phyloP scores from a whole-genome alignment of 495 filamentous ascomycete species.

The Aspergillus bertholletiae region DNA sequence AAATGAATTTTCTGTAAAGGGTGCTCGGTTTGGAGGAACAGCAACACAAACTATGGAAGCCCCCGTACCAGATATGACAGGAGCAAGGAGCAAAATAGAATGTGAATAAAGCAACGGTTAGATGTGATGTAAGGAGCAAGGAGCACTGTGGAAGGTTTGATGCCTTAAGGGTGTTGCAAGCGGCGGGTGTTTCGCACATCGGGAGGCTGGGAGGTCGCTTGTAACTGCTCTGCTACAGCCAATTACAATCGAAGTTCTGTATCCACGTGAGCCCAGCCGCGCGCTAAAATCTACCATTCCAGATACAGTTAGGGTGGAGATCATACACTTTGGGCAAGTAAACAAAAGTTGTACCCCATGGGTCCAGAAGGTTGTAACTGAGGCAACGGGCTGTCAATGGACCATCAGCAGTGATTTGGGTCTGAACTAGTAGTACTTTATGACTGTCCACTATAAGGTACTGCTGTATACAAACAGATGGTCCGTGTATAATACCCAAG shows the following conservation, averaged over 20 bases:
- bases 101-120: constrained; percentile 6
- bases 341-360: constrained; percentile 25
- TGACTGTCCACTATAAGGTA: too few species aligned
- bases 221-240: constrained; percentile 15
- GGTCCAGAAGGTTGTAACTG: constrained; percentile 13
- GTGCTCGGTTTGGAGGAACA: not conserved
- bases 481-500: too few species aligned
- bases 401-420: too few species aligned
- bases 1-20: not conserved
- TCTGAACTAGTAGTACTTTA: not conserved
- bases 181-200: constrained; percentile 28
- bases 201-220: constrained; percentile 41
- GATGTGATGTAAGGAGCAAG: constrained; percentile 22
- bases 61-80: constrained; percentile 1
- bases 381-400: constrained; percentile 24
- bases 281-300: constrained; percentile 14
- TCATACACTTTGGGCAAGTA: constrained; percentile 32
- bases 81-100: constrained; percentile 16
- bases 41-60: constrained; percentile 9
- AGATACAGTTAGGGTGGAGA: constrained; percentile 20
- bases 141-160: constrained; percentile 24
- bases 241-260: constrained; percentile 27
- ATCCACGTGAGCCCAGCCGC: constrained; percentile 27
- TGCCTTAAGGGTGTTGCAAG: constrained; percentile 33
- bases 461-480: not conserved